Conservation (phyloP, 768 basidiomycete genomes). For the Naematelia encephala region DNA sequence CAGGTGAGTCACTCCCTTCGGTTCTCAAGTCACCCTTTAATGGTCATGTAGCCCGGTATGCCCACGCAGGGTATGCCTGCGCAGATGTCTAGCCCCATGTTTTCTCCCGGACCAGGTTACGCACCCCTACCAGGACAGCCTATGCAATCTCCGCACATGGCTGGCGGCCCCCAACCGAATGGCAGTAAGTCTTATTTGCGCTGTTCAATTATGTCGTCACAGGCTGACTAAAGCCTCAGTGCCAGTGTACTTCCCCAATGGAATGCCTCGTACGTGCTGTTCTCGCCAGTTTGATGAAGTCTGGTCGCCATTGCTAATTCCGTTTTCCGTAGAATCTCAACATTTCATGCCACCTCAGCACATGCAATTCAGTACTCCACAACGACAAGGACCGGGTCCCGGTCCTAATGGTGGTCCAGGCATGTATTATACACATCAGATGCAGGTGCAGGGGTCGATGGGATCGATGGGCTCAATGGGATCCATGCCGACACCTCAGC, state of each 20-base stretch:
- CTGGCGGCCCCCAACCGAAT: constrained; percentile 22
- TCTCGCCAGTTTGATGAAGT: background rate
- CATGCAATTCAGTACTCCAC: constrained; percentile 32
- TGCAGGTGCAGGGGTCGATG: constrained; percentile 9
- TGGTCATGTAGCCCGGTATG: background rate
- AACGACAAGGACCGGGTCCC: constrained; percentile 22
- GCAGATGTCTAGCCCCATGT: constrained; percentile 35
- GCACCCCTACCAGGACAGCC: constrained; percentile 19
- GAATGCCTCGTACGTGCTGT: constrained; percentile 32
- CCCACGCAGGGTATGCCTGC: constrained; percentile 12
- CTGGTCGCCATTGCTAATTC: background rate
- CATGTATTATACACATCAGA: constrained; percentile 16
- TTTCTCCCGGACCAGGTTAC: constrained; percentile 29
- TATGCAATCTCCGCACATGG: constrained; percentile 29
- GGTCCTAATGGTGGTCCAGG: constrained; percentile 7
- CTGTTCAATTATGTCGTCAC: background rate
- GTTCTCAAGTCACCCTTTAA: background rate
- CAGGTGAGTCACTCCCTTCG: constrained; percentile 17
- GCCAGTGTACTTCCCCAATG: constrained; percentile 43
- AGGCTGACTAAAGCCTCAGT: constrained; percentile 15
- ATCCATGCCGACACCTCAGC: constrained; percentile 24
- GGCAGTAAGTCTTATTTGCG: constrained; percentile 23
- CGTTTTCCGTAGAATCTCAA: constrained; percentile 22
- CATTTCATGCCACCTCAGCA: constrained; percentile 39
- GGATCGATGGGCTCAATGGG: background rate